Base-by-base conservation (phyloP, 192 early-diverging fungal genomes). In the Rhizophlyctis rosea region DNA sequence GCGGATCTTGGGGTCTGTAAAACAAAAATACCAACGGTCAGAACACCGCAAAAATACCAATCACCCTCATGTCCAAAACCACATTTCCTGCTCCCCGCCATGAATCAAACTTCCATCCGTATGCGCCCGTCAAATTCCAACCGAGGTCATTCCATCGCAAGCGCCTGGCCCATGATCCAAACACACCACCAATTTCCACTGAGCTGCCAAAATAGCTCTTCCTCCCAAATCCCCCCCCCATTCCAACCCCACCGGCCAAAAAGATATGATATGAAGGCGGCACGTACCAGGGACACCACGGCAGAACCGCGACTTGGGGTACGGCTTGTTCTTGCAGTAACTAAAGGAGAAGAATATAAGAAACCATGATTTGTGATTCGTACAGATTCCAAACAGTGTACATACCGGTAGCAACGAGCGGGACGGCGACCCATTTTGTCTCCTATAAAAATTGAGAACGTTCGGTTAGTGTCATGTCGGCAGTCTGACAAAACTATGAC, bases 251-350 rank as follows among this genome's bases (percentile, higher is more conserved):
- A 23, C 13, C 13, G 13, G 44, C 13, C n/a, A n/a, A n/a, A n/a
- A 4, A 57, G 34, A n/a, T n/a, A n/a, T n/a, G n/a, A n/a, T n/a
- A n/a, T n/a, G n/a, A n/a, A n/a, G n/a, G n/a, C 5, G 28, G 52
- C 25, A 65, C 77, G 57, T 65, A 85, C 84, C 84, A 48, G 95
- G 96, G 69, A 98, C 95, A 94, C 93, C 96, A 89, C 93, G 95
- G 83, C 86, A 92, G 90, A 91, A 98, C 60, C 91, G 89, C 62
- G 90, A 95, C 86, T 96, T 99, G 68, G 96, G 96, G 82, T 97
- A 98, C 68, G 93, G 95, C 89, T 98, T 98, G 92, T 96, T 96
- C 87, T 96, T 98, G 82, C 92, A 94, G 86, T 98, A 98, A 73
- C 95, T n/a, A n/a, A 50, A 3, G n/a, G n/a, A 57, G 55, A 23